Base-by-base conservation (phyloP, 306 rosid genomes). In the Herpetospermum pedunculosum region DNA sequence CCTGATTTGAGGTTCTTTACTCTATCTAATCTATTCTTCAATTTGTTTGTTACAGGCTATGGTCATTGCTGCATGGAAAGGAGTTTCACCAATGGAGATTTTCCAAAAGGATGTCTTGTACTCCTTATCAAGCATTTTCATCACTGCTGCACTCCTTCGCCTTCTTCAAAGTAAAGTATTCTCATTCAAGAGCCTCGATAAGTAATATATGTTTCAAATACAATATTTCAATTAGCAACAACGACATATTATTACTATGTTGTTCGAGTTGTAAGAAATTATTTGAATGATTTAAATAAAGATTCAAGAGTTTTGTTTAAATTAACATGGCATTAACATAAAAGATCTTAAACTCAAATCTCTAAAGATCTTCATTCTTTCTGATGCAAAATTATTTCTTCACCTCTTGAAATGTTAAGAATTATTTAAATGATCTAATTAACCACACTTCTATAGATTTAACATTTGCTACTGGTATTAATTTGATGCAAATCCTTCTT, bases 61-160 rank as follows among this genome's bases (percentile, higher is more conserved):
- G 92, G 8, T 87, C 83, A 89, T 94, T 78, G 64, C 85, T 81
- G 92, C 97, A 48, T 94, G 90, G 89, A 77, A 75, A 77, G 87
- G 77, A 54, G 78, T 87, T 83, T 80, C 92, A 48, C 78, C 79
- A 14, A 1, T 65, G 63, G 91, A 94, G 76, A 75, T 91, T 72
- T 83, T 89, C 78, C 79, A 78, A 77, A 85, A 76, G 84, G 81
- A 88, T 75, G 88, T 88, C 79, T 71, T 94, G n/a, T 81, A 83
- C 73, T 43, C 83, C 5, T 80, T 91, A 63, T 89, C 99, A 21
- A 94, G 97, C 78, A 84, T 94, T 82, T 94, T 94, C 90, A 91
- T 94, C 83, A 91, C 99, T 21, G 96, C 99, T 65, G 97, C 99
- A 26, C 2, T 91, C 80, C 88, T 94, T 46, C 99, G 99, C 38